phyloP scores from a whole-genome alignment of 2,329 filamentous ascomycete genomes.

The Dothideomycetes sp. region DNA sequence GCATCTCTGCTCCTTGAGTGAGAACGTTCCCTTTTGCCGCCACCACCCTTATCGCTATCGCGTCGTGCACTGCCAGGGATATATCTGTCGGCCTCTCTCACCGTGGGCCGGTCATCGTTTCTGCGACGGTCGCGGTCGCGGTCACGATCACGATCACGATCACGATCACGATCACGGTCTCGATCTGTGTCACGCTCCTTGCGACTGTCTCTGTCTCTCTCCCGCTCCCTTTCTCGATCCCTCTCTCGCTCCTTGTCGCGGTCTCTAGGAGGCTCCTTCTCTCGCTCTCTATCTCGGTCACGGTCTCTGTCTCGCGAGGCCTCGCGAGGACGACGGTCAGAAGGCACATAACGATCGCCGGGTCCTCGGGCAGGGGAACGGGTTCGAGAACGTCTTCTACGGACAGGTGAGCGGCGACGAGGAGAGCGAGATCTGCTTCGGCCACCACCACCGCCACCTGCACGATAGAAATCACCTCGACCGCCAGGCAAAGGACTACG shows the following conservation, averaged over 20 bases:
- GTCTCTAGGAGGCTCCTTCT: conserved; percentile 13
- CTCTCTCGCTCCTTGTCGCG: conserved; percentile 28
- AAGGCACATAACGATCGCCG: conserved; percentile 15
- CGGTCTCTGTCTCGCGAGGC: conserved; percentile 16
- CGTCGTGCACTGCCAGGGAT: conserved; percentile 5
- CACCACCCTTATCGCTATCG: conserved; percentile 3
- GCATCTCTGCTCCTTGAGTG: conserved; percentile 3
- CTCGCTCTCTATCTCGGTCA: conserved; percentile 9
- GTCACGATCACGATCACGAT: conserved; percentile 21
- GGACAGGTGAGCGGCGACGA: conserved; percentile 34
- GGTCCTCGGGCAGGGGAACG: conserved; percentile 8
- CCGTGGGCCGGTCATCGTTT: conserved; percentile 3
- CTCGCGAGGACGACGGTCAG: conserved; percentile 6
- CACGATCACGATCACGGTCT: conserved; percentile 26
- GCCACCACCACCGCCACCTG: conserved; percentile 22
- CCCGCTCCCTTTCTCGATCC: conserved; percentile 28
- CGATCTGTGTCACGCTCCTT: conserved; percentile 24
- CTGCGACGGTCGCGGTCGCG: conserved; percentile 16
- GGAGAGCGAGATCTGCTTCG: conserved; percentile 27
- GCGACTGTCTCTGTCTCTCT: conserved; percentile 23
- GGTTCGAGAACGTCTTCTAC: conserved; percentile 15
- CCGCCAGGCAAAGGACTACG: conserved; percentile 3
- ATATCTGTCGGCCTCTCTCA: neutral
- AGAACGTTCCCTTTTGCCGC: conserved; percentile 5
- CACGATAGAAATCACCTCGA: conserved; percentile 10